These are phyloP conservation scores for Metschnikowia orientalis DNA, from an alignment of 805 yeast genomes.

Conservation along the genomic window DNA sequence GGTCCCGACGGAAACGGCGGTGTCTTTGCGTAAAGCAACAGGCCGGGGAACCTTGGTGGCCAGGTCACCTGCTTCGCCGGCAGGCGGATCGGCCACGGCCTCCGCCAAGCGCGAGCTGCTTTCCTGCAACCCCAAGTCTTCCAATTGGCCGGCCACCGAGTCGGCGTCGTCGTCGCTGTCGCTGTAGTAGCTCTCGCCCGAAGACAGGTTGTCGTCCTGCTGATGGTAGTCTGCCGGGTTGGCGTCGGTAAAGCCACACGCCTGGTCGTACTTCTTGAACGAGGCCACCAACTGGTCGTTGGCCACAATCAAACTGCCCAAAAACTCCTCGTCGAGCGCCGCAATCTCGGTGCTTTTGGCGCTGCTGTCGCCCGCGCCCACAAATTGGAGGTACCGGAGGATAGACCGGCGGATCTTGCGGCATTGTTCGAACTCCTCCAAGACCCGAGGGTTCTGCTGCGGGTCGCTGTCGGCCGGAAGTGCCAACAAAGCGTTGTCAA, in stretches of 20 bases:
- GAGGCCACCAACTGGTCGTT: slow-evolving; percentile 84
- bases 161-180: slow-evolving; percentile 30
- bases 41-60: slow-evolving; percentile 17
- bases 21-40: slow-evolving; percentile 16
- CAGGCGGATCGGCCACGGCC: slow-evolving; percentile 22
- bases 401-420: slow-evolving; percentile 72
- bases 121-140: slow-evolving; percentile 13
- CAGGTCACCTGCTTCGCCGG: too few species aligned
- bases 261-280: slow-evolving; percentile 61
- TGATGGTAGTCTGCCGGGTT: slow-evolving; percentile 29
- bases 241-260: slow-evolving; percentile 39
- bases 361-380: slow-evolving; percentile 47
- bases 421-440: slow-evolving; percentile 69
- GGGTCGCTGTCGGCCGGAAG: slow-evolving; percentile 50
- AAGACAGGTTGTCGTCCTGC: slow-evolving; percentile 17
- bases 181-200: slow-evolving; percentile 39
- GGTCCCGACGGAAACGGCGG: slow-evolving; percentile 22
- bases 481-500: slow-evolving; percentile 47
- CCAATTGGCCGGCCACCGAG: slow-evolving; percentile 9
- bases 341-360: slow-evolving; percentile 25
- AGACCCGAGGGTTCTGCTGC: slow-evolving; percentile 57
- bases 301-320: slow-evolving; percentile 84
- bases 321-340: slow-evolving; percentile 63
- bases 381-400: slow-evolving; percentile 75
- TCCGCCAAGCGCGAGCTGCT: slow-evolving; percentile 11